Conservation (phyloP, 345 rosid species). For the Euphorbia peplus region DNA sequence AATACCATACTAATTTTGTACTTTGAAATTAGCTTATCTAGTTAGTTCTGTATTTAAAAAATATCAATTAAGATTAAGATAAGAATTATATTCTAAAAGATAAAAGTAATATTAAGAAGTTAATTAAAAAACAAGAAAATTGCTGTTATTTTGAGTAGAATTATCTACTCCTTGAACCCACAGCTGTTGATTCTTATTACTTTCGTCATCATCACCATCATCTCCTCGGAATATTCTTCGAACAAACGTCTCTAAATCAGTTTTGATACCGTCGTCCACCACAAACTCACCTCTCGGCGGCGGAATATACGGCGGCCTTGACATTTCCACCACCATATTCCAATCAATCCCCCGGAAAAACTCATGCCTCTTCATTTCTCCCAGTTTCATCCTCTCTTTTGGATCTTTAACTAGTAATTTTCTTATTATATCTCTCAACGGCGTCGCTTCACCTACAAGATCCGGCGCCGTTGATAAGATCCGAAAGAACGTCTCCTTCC, state of each 20-base stretch:
- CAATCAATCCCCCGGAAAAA: slow-evolving; percentile 63
- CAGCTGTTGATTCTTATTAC: background rate
- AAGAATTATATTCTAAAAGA: background rate
- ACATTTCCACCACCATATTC: slow-evolving; percentile 43
- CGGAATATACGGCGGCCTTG: slow-evolving; percentile 78
- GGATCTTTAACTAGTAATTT: slow-evolving; percentile 67
- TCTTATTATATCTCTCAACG: slow-evolving; percentile 62
- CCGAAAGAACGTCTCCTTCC: slow-evolving; percentile 67
- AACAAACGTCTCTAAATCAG: slow-evolving; percentile 67
- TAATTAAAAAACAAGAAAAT: slow-evolving; percentile 41
- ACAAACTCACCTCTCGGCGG: slow-evolving; percentile 1
- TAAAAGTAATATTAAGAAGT: background rate
- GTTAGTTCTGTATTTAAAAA: too few relatives aligned
- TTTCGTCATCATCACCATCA: slow-evolving; percentile 2
- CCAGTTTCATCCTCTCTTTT: slow-evolving; percentile 46
- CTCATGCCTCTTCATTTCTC: slow-evolving; percentile 63
- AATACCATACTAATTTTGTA: too few relatives aligned
- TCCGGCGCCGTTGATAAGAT: slow-evolving; percentile 54
- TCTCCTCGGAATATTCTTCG: slow-evolving; percentile 38
- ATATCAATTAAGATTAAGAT: too few relatives aligned
- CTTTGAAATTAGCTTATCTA: background rate
- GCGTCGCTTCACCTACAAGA: slow-evolving; percentile 63
- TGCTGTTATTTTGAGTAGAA: slow-evolving; percentile 11
- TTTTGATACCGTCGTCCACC: slow-evolving; percentile 21
- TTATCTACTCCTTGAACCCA: slow-evolving; percentile 23